These are phyloP conservation scores for Diaporthe vaccinii DNA, from an alignment of 2,329 filamentous ascomycete species.

Conservation along the genomic window DNA sequence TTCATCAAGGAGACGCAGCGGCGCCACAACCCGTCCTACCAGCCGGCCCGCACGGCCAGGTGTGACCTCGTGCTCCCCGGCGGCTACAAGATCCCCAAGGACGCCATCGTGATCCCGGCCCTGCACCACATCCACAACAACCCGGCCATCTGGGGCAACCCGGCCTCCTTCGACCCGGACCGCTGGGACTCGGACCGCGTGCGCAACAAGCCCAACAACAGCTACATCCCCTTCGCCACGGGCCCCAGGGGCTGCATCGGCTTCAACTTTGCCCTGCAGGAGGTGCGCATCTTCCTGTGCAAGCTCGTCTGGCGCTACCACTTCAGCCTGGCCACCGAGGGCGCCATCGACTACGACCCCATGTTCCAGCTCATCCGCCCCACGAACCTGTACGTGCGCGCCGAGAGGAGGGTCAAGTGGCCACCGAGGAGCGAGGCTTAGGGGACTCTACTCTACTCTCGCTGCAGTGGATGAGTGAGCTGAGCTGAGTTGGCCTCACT, in stretches of 20 bases:
- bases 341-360: constrained; percentile 69
- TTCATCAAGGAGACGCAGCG: constrained; percentile 74
- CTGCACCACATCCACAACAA: constrained; percentile 68
- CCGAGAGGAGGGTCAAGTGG: constrained; percentile 63
- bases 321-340: constrained; percentile 64
- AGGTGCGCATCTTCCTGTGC: constrained; percentile 70
- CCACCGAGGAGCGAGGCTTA: constrained; percentile 49
- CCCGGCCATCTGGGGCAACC: constrained; percentile 69
- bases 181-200: constrained; percentile 69
- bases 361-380: constrained; percentile 71
- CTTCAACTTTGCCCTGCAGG: constrained; percentile 74
- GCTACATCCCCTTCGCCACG: constrained; percentile 71
- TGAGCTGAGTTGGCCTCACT: not conserved
- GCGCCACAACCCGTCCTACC: constrained; percentile 71
- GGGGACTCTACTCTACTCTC: not conserved
- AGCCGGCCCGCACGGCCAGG: constrained; percentile 70
- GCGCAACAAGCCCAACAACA: constrained; percentile 63
- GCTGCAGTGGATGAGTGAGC: not conserved
- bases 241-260: constrained; percentile 72
- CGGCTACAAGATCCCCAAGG: constrained; percentile 68
- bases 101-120: constrained; percentile 65
- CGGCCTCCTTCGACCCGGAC: constrained; percentile 69
- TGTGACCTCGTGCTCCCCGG: constrained; percentile 70
- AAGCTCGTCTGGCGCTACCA: constrained; percentile 72
- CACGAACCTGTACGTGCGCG: constrained; percentile 66